phyloP scores from a whole-genome alignment of 2,329 filamentous ascomycete genomes.

The Fusarium beomiforme region DNA sequence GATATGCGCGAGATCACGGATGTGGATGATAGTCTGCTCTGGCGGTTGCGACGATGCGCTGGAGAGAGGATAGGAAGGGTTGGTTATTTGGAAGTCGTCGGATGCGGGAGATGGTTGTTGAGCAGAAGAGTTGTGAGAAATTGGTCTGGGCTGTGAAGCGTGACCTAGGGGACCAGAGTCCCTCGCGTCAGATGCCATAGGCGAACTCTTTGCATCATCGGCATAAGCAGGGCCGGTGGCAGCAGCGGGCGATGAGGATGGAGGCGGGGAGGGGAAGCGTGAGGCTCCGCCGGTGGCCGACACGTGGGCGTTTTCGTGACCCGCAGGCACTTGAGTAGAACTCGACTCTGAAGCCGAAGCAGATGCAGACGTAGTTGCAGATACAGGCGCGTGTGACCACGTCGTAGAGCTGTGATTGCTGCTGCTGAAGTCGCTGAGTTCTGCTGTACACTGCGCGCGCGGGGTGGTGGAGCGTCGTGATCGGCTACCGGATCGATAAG shows the following conservation, averaged over 20 bases:
- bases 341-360: slow-evolving; percentile 30
- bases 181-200: slow-evolving; percentile 60
- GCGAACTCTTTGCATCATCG: slow-evolving; percentile 55
- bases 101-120: slow-evolving; percentile 51
- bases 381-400: slow-evolving; percentile 31
- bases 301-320: slow-evolving; percentile 38
- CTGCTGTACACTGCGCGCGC: slow-evolving; percentile 41
- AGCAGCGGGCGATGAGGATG: slow-evolving; percentile 61
- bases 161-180: slow-evolving; percentile 44
- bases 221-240: slow-evolving; percentile 49
- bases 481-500: slow-evolving; percentile 45
- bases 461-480: slow-evolving; percentile 46
- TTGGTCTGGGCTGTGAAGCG: slow-evolving; percentile 34
- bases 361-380: slow-evolving; percentile 23
- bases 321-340: slow-evolving; percentile 36
- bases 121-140: slow-evolving; percentile 26
- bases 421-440: slow-evolving; percentile 31
- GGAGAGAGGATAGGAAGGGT: slow-evolving; percentile 49
- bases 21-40: slow-evolving; percentile 71
- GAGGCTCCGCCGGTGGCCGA: slow-evolving; percentile 55
- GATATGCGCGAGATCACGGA: slow-evolving; percentile 91
- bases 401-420: slow-evolving; percentile 22
- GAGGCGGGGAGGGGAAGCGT: slow-evolving; percentile 64
- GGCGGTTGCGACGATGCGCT: slow-evolving; percentile 41
- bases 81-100: slow-evolving; percentile 51